Conservation (phyloP, 352 stramenopile genomes). For the Lagenidium giganteum region DNA sequence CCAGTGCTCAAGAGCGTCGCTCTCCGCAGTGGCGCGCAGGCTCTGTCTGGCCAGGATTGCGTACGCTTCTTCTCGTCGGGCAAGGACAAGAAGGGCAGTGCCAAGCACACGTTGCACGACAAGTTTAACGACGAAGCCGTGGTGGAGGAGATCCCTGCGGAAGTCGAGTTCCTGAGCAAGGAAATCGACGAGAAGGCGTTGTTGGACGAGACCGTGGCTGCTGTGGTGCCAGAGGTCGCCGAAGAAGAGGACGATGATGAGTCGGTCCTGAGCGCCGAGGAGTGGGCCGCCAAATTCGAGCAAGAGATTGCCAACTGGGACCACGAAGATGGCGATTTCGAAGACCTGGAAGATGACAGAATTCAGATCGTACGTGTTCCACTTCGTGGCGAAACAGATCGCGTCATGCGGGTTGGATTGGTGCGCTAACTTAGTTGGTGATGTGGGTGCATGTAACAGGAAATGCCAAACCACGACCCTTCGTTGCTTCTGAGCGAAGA, state of each 20-base stretch:
- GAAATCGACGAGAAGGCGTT: constrained; percentile 24
- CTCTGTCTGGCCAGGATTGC: constrained; percentile 7
- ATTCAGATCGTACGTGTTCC: constrained; percentile 51
- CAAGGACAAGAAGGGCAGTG: constrained; percentile 46
- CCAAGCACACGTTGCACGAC: constrained; percentile 50
- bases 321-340: constrained; percentile 21
- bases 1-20: constrained; percentile 4
- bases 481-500: constrained; percentile 52
- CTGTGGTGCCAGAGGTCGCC: constrained; percentile 22
- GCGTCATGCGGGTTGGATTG: neutral
- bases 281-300: constrained; percentile 70
- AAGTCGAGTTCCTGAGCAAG: constrained; percentile 62
- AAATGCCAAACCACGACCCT: constrained; percentile 67
- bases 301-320: constrained; percentile 53
- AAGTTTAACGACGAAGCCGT: constrained; percentile 54
- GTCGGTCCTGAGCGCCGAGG: constrained; percentile 32
- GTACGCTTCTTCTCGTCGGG: constrained; percentile 32
- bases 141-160: constrained; percentile 36
- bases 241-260: constrained; percentile 40
- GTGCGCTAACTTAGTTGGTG: neutral
- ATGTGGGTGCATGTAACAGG: constrained; percentile 10
- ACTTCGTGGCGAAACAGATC: neutral
- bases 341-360: constrained; percentile 52
- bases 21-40: constrained; percentile 8
- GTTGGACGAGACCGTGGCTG: neutral